These are phyloP conservation scores for Osmanthus fragrans DNA, from an alignment of 257 asterid genomes.

Conservation along the genomic window DNA sequence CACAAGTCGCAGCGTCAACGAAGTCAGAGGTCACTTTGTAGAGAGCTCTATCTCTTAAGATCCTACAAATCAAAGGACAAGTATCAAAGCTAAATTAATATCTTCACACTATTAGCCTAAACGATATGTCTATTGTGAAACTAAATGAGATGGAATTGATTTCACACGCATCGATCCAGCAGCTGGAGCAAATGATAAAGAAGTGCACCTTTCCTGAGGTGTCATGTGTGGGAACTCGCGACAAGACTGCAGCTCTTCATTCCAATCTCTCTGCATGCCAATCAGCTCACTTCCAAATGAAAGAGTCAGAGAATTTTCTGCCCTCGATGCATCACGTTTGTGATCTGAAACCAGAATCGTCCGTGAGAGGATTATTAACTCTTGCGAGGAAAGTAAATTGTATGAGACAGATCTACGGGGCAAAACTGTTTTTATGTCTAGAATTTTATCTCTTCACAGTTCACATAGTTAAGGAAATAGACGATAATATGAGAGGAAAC, in stretches of 20 bases:
- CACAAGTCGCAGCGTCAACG: conserved; percentile 90
- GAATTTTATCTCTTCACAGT: not conserved
- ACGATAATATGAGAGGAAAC: not conserved
- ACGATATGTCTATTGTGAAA: not conserved
- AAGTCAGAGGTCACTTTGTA: conserved; percentile 90
- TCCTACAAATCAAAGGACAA: conserved; percentile 48
- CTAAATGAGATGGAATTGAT: not conserved
- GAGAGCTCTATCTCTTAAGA: conserved; percentile 88
- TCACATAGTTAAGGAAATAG: not conserved
- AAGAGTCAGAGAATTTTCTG: conserved; percentile 78
- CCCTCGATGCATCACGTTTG: conserved; percentile 94
- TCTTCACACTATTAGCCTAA: not conserved
- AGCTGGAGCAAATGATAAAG: conserved; percentile 15
- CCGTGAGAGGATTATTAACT: conserved; percentile 21
- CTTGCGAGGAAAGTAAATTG: conserved; percentile 8
- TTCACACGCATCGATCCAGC: not conserved
- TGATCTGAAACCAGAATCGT: conserved; percentile 60
- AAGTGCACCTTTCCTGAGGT: conserved; percentile 77
- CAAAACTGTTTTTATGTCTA: not conserved
- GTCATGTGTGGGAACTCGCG: conserved; percentile 86
- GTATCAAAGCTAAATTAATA: not conserved
- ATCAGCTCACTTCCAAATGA: conserved; percentile 95
- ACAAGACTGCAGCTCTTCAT: conserved; percentile 93
- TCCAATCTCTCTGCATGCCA: conserved; percentile 99
- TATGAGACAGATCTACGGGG: not conserved